Conservation (phyloP, 1,284 basidiomycete genomes). For the Xerocomus amazonicus region DNA sequence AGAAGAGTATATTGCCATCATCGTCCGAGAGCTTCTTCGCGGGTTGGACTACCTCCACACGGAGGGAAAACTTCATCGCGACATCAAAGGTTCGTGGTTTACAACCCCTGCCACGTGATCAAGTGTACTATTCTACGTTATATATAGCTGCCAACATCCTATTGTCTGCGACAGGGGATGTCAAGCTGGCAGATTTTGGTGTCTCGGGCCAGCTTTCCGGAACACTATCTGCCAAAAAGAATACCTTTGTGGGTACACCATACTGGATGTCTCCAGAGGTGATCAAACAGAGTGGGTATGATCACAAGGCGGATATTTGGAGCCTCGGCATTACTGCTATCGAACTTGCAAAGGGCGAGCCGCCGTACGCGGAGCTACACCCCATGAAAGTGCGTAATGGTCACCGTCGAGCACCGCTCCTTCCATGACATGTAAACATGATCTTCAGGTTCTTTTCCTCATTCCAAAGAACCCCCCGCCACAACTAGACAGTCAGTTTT, state of each 20-base stretch:
- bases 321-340: conserved; percentile 95
- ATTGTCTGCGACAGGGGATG: conserved; percentile 90
- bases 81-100: conserved; percentile 82
- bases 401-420: too few relatives aligned
- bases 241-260: conserved; percentile 95
- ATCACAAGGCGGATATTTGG: conserved; percentile 99
- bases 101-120: background rate
- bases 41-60: conserved; percentile 95
- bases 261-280: conserved; percentile 99
- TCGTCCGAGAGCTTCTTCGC: conserved; percentile 86
- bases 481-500: conserved; percentile 82
- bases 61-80: conserved; percentile 95
- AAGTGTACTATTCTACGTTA: background rate
- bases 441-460: conserved; percentile 82
- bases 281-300: conserved; percentile 99
- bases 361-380: conserved; percentile 95
- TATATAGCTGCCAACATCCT: conserved; percentile 91
- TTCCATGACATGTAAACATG: background rate
- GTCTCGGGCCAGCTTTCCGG: conserved; percentile 98
- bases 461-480: conserved; percentile 98
- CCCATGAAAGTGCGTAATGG: conserved; percentile 84
- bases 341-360: conserved; percentile 95
- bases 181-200: conserved; percentile 98
- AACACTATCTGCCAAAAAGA: conserved; percentile 96
- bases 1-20: conserved; percentile 98